Base-by-base conservation (phyloP, 306 rosid species). In the Mimosa pudica region DNA sequence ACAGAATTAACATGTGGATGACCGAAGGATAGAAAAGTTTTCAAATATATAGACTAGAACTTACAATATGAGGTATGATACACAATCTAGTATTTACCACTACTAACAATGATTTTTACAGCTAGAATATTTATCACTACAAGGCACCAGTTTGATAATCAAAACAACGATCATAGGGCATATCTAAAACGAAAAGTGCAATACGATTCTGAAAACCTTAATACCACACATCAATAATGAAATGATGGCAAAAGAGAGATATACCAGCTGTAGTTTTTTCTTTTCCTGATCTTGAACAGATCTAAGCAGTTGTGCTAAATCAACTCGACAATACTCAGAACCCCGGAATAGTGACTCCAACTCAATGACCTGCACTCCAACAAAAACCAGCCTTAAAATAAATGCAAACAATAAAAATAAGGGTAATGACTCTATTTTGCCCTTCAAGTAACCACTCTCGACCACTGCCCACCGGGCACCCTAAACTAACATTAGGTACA, bases 221-320 rank as follows among this genome's bases (percentile, higher is more conserved):
- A 16, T 54, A 77, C 60, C 76, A 41, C 14, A 73, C 49, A 74
- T 66, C 62, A 52, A 36, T 48, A 18, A 30, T 8, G 74, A 80
- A 52, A 77, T 69, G 69, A 14, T 17, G 36, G 49, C 20, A 38
- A 16, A 36, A 20, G 32, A 72, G 83, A 38, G 48, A 47, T 82
- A 78, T 88, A 94, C 98, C 90, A 89, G 87, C 6, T 91, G 83
- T 75, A 94, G 82, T 79, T 92, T 94, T 86, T 92, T 84, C 83
- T 90, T 92, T 82, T 94, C 98, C 58, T 94, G 97, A n/a, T 70
- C 82, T 82, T 94, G 98, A 83, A 92, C 92, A 70, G 88, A 89
- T 89, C 97, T 87, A 74, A 94, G 93, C 64, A 92, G 77, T 33
- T 91, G 89, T 61, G 98, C 98, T 65, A 94, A 85, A 85, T 94